Evolutionary conservation across 2,329 filamentous ascomycete species (phyloP).

Genomic region (Colletotrichum ledebouriae): DNA sequence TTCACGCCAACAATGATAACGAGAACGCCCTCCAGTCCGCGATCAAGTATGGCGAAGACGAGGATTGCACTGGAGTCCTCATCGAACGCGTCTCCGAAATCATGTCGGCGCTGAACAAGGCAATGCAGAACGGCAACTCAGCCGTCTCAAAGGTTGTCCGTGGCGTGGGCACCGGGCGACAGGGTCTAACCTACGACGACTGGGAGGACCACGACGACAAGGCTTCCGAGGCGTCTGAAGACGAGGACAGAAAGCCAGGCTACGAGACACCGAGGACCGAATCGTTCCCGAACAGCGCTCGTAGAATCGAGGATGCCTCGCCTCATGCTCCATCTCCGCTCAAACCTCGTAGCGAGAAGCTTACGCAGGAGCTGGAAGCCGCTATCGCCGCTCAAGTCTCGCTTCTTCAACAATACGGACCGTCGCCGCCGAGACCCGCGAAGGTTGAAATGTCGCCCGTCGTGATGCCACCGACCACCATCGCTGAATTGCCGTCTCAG

Average conservation of each 20-base stretch:
- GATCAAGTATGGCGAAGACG: constrained; percentile 44
- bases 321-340: constrained; percentile 4
- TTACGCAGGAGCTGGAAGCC: constrained; percentile 29
- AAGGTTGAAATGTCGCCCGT: constrained; percentile 22
- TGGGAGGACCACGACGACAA: constrained; percentile 45
- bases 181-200: constrained; percentile 47
- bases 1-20: constrained; percentile 49
- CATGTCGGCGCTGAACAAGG: constrained; percentile 48
- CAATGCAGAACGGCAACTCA: constrained; percentile 49
- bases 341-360: constrained; percentile 19
- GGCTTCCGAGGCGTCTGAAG: constrained; percentile 23
- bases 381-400: constrained; percentile 34
- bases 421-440: constrained; percentile 24
- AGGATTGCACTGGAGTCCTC: constrained; percentile 49
- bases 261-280: constrained; percentile 14
- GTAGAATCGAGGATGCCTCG: constrained; percentile 1
- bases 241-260: constrained; percentile 4
- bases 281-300: constrained; percentile 20
- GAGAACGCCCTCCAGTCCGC: constrained; percentile 51
- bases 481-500: constrained; percentile 35
- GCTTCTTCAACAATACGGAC: constrained; percentile 19
- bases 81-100: constrained; percentile 49
- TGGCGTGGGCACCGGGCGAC: constrained; percentile 46
- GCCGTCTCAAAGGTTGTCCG: constrained; percentile 48
- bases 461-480: constrained; percentile 20